Evolutionary conservation across 768 basidiomycete genomes (phyloP).

Genomic region (Xerocomellus amylosporus): DNA sequence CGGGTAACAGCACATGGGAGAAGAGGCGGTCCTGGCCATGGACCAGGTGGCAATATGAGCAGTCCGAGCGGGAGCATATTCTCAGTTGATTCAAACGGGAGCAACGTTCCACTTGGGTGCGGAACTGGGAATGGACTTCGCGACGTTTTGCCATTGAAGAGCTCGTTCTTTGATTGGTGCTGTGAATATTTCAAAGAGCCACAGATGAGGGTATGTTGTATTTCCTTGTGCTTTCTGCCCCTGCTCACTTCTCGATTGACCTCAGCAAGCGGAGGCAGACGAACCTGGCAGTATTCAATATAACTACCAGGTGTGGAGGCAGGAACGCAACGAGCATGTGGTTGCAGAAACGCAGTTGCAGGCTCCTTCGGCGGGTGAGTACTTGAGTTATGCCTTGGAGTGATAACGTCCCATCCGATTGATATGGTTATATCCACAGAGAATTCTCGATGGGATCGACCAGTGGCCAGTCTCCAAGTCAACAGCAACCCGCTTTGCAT

Average conservation of each 20-base stretch:
- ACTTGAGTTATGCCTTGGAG: not conserved
- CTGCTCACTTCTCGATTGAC: slow-evolving; percentile 13
- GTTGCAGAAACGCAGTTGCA: slow-evolving; percentile 66
- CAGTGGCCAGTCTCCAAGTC: slow-evolving; percentile 63
- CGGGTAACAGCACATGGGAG: slow-evolving; percentile 40
- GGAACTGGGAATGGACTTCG: slow-evolving; percentile 80
- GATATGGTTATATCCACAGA: slow-evolving; percentile 38
- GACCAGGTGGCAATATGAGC: slow-evolving; percentile 43
- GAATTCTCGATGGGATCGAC: slow-evolving; percentile 65
- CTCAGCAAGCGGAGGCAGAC: slow-evolving; percentile 88
- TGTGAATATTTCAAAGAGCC: slow-evolving; percentile 97
- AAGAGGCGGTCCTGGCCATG: slow-evolving; percentile 39
- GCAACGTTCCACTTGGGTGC: slow-evolving; percentile 68
- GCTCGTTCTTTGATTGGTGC: slow-evolving; percentile 93
- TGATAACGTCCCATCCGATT: slow-evolving; percentile 20
- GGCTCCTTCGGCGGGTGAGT: slow-evolving; percentile 69
- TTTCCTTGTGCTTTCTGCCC: not conserved
- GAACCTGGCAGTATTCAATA: slow-evolving; percentile 94
- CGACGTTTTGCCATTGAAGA: slow-evolving; percentile 86
- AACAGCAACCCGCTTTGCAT: slow-evolving; percentile 66
- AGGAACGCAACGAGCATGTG: slow-evolving; percentile 84
- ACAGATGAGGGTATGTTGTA: slow-evolving; percentile 84
- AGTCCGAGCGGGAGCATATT: slow-evolving; percentile 78
- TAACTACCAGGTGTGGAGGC: slow-evolving; percentile 94
- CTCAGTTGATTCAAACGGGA: slow-evolving; percentile 67